These are phyloP conservation scores for Penicillium subrubescens DNA, from an alignment of 495 filamentous ascomycete genomes.

Conservation along the genomic window DNA sequence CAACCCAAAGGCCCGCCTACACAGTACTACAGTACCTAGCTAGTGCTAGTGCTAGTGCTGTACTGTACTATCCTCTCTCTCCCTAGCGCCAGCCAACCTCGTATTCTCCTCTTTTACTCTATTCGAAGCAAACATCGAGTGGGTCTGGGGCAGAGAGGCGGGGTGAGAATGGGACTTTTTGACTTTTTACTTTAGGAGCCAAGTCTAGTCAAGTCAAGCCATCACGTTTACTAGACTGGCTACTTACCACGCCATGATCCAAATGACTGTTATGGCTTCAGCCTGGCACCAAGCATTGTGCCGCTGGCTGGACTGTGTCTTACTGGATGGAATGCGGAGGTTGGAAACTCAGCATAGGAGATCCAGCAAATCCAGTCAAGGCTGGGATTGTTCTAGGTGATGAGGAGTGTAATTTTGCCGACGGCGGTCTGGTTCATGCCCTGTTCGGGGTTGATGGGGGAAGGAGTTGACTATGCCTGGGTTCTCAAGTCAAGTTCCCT, in stretches of 20 bases:
- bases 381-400: not conserved
- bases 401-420: not conserved
- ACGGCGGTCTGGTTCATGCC: not conserved
- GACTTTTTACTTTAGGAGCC: not conserved
- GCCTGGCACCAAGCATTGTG: not conserved
- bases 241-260: not conserved
- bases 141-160: slow-evolving; percentile 1
- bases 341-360: not conserved
- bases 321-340: not conserved
- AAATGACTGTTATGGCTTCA: not conserved
- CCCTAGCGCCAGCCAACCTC: not conserved
- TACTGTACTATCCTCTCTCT: not conserved
- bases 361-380: not conserved
- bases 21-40: no score
- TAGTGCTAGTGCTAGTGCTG: no score
- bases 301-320: not conserved
- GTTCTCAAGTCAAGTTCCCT: not conserved
- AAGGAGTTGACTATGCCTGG: not conserved
- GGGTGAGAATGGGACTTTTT: not conserved
- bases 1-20: not conserved
- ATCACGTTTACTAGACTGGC: not conserved
- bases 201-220: not conserved
- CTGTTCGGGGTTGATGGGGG: not conserved
- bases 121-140: not conserved
- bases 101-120: not conserved